Evolutionary conservation across 179 eudicot species (phyloP), one percentile per base, ranked within the genome.

Genomic region (Corrigiola litoralis): DNA sequence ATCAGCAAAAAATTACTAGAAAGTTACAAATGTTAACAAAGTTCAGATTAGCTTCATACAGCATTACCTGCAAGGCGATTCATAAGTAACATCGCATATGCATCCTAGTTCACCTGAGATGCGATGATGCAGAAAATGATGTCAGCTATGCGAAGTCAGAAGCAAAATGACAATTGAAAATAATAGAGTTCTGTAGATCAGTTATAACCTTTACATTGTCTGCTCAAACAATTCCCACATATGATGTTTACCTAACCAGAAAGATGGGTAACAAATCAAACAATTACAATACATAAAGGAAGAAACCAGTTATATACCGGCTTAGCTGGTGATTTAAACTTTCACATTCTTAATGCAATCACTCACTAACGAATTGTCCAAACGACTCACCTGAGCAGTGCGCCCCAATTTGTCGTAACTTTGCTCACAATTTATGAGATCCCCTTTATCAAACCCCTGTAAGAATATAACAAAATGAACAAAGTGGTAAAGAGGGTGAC

Each of bases 341-440:
- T 44, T 8, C 52, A 42, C 36, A 25, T 13, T 40, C 6, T 27
- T 29, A 47, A 42, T 25, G 20, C 49, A 49, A n/a, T n/a, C n/a
- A n/a, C n/a, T n/a, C n/a, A n/a, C n/a, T n/a, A n/a, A n/a, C n/a
- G 13, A 42, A 16, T 28, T 53, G 58, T 36, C 16, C 38, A 37
- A 41, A 48, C 5, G 44, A 73, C 85, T 79, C 62, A 92, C 98
- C 95, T 84, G 82, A 75, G 97, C 84, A 48, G 95, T 87, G 32
- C 95, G 97, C 32, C 96, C 98, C 82, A 81, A 64, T 78, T 92
- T 90, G 71, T 90, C 89, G 70, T 80, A 84, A 77, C 69, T 85
- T 65, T 65, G 76, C 82, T 92, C 98, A 66, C 98, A 92, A 32
- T 81, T 82, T 16, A 51, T 57, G 32, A 92, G 79, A 78, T 92